Base-by-base conservation (phyloP, 2,329 filamentous ascomycete genomes). In the Verticillium tricorpus region DNA sequence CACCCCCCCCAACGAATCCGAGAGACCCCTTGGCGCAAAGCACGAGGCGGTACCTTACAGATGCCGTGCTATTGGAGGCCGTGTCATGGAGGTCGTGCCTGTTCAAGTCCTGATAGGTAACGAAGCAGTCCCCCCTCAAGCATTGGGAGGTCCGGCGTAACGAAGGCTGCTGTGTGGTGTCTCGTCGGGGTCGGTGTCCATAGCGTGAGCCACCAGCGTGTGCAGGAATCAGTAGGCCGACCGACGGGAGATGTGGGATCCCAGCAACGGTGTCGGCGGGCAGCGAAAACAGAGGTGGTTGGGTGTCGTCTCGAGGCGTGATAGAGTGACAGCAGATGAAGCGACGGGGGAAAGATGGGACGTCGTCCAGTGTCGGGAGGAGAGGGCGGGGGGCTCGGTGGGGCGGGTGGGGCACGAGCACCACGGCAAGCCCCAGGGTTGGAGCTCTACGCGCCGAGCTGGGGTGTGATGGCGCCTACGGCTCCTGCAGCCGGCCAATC, bases 401-500 rank as follows among this genome's bases (percentile, higher is more conserved):
- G 32, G 19, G 37, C 34, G 25, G 39, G 61, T 55, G 56, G 32
- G 52, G 57, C 58, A 64, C 37, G 59, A 50, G n/a, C 45, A 50
- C 12, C 45, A 50, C n/a, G 45, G 45, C 45, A 22, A 50, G 60
- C 34, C 56, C 62, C 45, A 58, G 63, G 64, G 62, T 65, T 57
- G 63, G 62, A 64, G 57, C 59, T 61, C 60, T 66, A 66, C 64
- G 64, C 64, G 64, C 64, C 64, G 63, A 66, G 64, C 57, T 50
- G 65, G 60, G 64, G 63, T 55, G 64, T 66, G 64, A 65, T 61
- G 64, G 64, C 64, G 64, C 64, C 63, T 66, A 66, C 54, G 58
- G 63, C 63, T 62, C 64, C 63, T 66, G 64, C 64, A 66, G 65
- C 58, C 63, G 60, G 63, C 64, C 64, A 66, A 66, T 66, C 54